A percentile compares a stretch with the other conserved stretches of the same genome.
These are phyloP conservation scores for Fusarium irregulare DNA, from an alignment of 2,329 filamentous ascomycete species.

Conservation along the genomic window DNA sequence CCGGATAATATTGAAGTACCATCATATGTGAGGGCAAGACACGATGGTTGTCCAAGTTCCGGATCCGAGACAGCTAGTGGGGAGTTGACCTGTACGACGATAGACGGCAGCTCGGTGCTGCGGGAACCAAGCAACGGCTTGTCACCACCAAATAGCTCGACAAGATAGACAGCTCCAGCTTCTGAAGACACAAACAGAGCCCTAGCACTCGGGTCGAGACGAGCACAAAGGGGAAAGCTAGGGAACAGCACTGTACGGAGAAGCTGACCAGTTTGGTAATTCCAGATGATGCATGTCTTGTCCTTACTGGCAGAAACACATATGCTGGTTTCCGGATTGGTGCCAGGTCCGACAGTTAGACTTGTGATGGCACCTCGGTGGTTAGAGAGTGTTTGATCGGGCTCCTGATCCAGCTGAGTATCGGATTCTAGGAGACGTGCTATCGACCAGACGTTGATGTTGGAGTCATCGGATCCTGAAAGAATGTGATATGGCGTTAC, in stretches of 20 bases:
- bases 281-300: conserved; percentile 92
- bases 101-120: conserved; percentile 65
- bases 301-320: conserved; percentile 87
- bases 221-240: conserved; percentile 75
- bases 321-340: conserved; percentile 77
- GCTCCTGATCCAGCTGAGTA: conserved; percentile 69
- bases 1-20: conserved; percentile 83
- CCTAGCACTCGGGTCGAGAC: conserved; percentile 84
- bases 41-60: conserved; percentile 73
- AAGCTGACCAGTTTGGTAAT: conserved; percentile 81
- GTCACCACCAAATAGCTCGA: conserved; percentile 75
- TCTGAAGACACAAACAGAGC: conserved; percentile 85
- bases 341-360: conserved; percentile 71
- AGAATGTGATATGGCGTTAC: conserved; percentile 78
- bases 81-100: conserved; percentile 65
- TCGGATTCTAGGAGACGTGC: conserved; percentile 74
- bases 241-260: conserved; percentile 86
- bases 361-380: conserved; percentile 80
- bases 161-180: conserved; percentile 81
- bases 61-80: conserved; percentile 68
- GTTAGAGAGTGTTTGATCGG: conserved; percentile 80
- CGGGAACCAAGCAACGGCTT: conserved; percentile 66
- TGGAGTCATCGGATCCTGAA: conserved; percentile 86
- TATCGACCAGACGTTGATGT: conserved; percentile 91
- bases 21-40: conserved; percentile 82